Conservation (phyloP, 805 yeast genomes). For the Jamesozyma piceae region DNA sequence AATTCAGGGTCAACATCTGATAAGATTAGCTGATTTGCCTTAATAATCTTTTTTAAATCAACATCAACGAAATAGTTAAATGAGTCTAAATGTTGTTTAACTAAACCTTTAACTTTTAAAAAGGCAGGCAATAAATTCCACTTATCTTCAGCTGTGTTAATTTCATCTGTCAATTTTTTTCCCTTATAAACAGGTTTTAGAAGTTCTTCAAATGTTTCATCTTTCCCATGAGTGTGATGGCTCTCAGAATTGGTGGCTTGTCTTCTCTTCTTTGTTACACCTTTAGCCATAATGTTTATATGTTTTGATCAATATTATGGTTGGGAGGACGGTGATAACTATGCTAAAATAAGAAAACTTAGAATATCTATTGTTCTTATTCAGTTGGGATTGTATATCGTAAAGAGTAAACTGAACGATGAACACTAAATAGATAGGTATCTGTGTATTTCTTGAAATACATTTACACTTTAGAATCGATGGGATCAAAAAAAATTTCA, state of each 20-base stretch:
- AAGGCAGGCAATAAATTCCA: constrained; percentile 97
- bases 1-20: constrained; percentile 97
- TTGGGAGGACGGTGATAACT: neutral
- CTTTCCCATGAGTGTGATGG: constrained; percentile 24
- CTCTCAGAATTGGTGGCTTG: constrained; percentile 5
- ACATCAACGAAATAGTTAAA: constrained; percentile 92
- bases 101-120: constrained; percentile 88
- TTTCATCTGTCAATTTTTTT: constrained; percentile 74
- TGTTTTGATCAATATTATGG: neutral
- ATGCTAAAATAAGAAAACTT: neutral
- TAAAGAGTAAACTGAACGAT: no score
- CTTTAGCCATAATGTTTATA: constrained; percentile 2
- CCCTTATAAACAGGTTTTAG: constrained; percentile 80
- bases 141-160: constrained; percentile 87
- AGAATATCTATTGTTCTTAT: neutral
- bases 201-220: constrained; percentile 65
- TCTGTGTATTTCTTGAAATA: no score
- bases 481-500: constrained; percentile 1
- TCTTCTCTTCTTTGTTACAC: constrained; percentile 7
- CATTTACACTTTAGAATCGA: neutral
- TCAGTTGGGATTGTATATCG: no score
- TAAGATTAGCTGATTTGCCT: constrained; percentile 80
- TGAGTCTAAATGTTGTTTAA: constrained; percentile 96
- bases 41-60: constrained; percentile 84
- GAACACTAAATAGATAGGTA: no score